Base-by-base conservation (phyloP, 192 early-diverging fungal species). In the Chytriomyces hyalinus region DNA sequence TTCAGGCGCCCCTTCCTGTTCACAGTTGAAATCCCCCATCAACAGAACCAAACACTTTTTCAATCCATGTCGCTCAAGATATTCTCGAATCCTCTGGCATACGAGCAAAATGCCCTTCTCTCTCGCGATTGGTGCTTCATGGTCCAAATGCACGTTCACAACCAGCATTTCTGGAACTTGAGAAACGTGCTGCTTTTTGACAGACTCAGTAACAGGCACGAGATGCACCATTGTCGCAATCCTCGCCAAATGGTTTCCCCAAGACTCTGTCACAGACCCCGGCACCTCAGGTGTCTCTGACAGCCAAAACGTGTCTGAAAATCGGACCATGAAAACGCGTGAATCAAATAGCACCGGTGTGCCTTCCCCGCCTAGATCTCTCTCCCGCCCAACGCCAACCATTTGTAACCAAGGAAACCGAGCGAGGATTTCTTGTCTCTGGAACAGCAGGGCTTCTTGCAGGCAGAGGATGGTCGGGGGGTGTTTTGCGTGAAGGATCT, bases 101-200 rank as follows among this genome's bases (percentile, higher is more conserved):
- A 67, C 65, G 4, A 67, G 45, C 48, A 47, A 46, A 15, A 46
- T 46, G 48, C 65, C 22, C 43, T 67, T 49, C 8, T 47, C 8
- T 9, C 65, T 9, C 65, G 65, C 65, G 48, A 67, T 13, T 3
- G 65, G 65, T 7, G 65, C 65, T 46, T 67, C 65, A 47, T 67
- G 65, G 44, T 67, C 65, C 43, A 67, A 47, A 47, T 67, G 65
- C 65, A 67, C 65, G 44, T 67, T 67, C 13, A 67, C 65, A 17
- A 67, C 65, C 3, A 67, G 6, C 17, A 43, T 20, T 5, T 28
- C 45, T 46, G 65, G 65, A 22, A 45, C 43, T 57, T 57, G 15
- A 20, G 53, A 20, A 20, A 20, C 13, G 53, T 1, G 15, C 20
- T 13, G 20, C 20, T 13, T 57, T 20, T 17, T 57, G 22, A n/a